phyloP scores from a whole-genome alignment of 306 rosid genomes.

The Quercus engelmannii region DNA sequence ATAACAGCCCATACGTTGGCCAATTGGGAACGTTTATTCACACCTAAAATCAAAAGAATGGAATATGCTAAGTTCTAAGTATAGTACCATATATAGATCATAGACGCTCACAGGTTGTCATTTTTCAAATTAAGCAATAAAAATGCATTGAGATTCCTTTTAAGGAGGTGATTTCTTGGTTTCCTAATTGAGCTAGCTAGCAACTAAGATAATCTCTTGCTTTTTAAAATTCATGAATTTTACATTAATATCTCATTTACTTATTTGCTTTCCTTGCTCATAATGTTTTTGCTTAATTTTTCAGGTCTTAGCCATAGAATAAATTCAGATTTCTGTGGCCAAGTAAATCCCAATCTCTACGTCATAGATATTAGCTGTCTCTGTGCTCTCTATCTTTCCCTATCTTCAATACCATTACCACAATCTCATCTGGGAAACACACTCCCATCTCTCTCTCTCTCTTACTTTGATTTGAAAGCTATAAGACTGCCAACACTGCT shows the following conservation, averaged over 20 bases:
- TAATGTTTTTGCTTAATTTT: background rate
- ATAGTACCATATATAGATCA: too few relatives aligned
- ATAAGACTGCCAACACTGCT: background rate
- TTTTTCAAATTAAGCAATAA: background rate
- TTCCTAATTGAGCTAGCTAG: too few relatives aligned
- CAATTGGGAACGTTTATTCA: background rate
- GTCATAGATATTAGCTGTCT: constrained; percentile 37
- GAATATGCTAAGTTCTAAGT: background rate
- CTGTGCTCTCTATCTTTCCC: constrained; percentile 15
- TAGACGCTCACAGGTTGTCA: background rate
- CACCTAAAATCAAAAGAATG: background rate
- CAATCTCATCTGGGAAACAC: constrained; percentile 9
- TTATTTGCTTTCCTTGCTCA: background rate
- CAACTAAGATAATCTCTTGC: background rate
- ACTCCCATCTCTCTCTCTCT: background rate
- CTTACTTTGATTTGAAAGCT: background rate
- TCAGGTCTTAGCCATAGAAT: constrained; percentile 19
- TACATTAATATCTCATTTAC: background rate
- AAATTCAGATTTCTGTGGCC: constrained; percentile 12
- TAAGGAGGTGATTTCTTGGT: too few relatives aligned
- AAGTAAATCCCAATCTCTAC: constrained; percentile 4
- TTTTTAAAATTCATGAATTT: background rate
- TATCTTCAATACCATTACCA: constrained; percentile 22
- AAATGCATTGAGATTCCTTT: too few relatives aligned
- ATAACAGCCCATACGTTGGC: background rate